Conservation (phyloP, 331 rosid species). For the Pyracantha coccinea region DNA sequence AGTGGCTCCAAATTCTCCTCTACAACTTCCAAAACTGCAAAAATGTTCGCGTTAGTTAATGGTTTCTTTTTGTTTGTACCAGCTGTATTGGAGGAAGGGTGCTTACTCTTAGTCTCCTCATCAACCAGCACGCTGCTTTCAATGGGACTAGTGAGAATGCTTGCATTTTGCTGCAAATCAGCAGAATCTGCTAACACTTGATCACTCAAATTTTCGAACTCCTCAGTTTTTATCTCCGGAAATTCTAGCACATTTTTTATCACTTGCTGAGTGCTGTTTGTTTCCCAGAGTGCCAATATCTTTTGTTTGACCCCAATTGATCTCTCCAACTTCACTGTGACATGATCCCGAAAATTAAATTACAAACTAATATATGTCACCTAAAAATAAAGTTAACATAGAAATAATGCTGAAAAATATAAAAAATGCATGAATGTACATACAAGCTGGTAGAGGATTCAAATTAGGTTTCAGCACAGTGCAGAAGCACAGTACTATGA, state of each 20-base stretch:
- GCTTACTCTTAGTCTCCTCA: slow-evolving; percentile 15
- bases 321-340: slow-evolving; percentile 53
- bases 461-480: slow-evolving; percentile 60
- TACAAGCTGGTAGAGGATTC: slow-evolving; percentile 54
- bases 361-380: neutral
- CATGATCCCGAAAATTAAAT: neutral
- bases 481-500: slow-evolving; percentile 50
- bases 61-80: no score
- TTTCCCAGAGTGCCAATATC: slow-evolving; percentile 49
- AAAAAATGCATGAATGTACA: slow-evolving; percentile 13
- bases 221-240: neutral
- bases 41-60: neutral
- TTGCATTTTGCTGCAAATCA: neutral
- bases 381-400: no score
- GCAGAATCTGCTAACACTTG: neutral
- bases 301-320: slow-evolving; percentile 32
- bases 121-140: neutral
- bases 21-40: slow-evolving; percentile 32
- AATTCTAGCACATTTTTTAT: slow-evolving; percentile 25
- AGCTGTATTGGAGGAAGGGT: neutral
- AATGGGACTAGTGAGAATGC: neutral
- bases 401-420: neutral
- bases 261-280: slow-evolving; percentile 25
- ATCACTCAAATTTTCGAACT: neutral
- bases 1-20: slow-evolving; percentile 25